Conservation (phyloP, 1,284 basidiomycete genomes). For the Austroboletus novae-zelandiae region DNA sequence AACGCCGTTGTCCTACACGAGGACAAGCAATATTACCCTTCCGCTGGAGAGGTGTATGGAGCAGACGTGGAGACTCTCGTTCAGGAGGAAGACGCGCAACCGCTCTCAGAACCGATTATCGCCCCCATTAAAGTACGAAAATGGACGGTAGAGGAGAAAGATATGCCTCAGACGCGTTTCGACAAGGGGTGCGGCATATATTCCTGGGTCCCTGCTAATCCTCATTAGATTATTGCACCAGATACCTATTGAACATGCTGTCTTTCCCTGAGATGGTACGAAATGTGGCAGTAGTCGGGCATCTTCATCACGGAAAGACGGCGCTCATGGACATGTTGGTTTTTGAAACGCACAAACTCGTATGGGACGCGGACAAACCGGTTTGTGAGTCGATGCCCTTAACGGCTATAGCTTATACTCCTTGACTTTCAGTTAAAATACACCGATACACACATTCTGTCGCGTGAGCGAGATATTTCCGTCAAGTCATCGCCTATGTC, state of each 20-base stretch:
- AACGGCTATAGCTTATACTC: constrained; percentile 17
- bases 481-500: constrained; percentile 98
- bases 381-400: constrained; percentile 45
- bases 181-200: constrained; percentile 77
- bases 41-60: constrained; percentile 91
- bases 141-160: constrained; percentile 92
- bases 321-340: constrained; percentile 96
- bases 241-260: constrained; percentile 92
- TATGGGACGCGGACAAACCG: constrained; percentile 87
- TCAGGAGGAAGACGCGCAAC: constrained; percentile 98
- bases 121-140: constrained; percentile 92
- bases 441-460: constrained; percentile 92
- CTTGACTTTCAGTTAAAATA: constrained; percentile 67
- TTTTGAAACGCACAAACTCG: constrained; percentile 93
- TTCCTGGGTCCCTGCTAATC: not conserved
- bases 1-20: constrained; percentile 94
- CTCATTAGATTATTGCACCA: constrained; percentile 33
- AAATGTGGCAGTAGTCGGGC: constrained; percentile 93
- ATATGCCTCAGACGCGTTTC: constrained; percentile 89
- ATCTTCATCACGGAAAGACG: constrained; percentile 98
- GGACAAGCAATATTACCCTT: constrained; percentile 98
- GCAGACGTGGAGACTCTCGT: constrained; percentile 94
- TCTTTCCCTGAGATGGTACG: constrained; percentile 93
- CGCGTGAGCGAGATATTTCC: constrained; percentile 87
- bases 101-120: constrained; percentile 92